Evolutionary conservation across 257 asterid genomes (phyloP), one percentile per base, ranked within the genome.

Genomic region (Buddleja alternifolia): DNA sequence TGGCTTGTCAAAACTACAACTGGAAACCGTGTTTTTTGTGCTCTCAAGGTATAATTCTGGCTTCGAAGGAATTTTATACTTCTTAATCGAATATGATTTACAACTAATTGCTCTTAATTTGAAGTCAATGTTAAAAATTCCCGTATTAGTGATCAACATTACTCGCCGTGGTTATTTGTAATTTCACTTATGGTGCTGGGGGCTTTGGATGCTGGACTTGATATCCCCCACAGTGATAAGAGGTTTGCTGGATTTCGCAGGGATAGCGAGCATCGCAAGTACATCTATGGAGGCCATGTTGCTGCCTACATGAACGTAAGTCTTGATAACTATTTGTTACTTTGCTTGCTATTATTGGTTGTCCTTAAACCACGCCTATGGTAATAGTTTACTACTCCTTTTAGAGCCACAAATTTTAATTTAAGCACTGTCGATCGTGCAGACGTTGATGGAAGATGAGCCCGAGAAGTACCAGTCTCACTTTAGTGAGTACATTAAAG

Each of bases 151-250:
- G n/a, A n/a, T n/a, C n/a, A n/a, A n/a, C n/a, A n/a, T n/a, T n/a
- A n/a, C n/a, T n/a, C n/a, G n/a, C n/a, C n/a, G n/a, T n/a, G n/a
- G n/a, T n/a, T n/a, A n/a, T n/a, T n/a, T n/a, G n/a, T n/a, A n/a
- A n/a, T n/a, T n/a, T n/a, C n/a, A n/a, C n/a, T n/a, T n/a, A 6
- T 21, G 23, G 63, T 53, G 14, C 67, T 88, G 96, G 96, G 97
- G 52, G 95, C 95, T 6, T 58, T 90, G 59, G 94, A 88, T 81
- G 96, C 92, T 39, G 96, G 97, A 12, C 82, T 90, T 23, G 97
- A 90, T 36, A 77, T 90, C 61, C 96, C 97, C 51, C 97, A 90
- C 76, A 83, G 96, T 60, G 97, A 88, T 5, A 88, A 90, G 88
- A 84, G 96, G 74, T 90, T 88, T 72, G 90, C 97, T 57, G 97